Evolutionary conservation across 2,329 filamentous ascomycete species (phyloP).

Genomic region (Mycosphaerella arachidis): DNA sequence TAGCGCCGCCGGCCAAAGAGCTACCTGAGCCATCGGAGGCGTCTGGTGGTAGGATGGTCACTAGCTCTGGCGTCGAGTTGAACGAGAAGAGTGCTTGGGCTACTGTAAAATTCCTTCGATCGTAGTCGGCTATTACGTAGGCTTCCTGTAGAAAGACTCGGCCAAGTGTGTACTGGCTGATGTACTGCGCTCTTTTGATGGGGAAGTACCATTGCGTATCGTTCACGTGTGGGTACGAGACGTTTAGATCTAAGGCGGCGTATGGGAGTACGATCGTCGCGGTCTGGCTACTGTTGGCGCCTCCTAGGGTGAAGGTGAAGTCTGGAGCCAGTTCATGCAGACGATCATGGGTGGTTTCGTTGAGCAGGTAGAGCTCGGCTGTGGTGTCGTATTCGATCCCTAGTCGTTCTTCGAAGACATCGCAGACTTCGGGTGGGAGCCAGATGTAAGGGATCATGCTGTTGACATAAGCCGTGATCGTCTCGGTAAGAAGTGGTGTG

Average conservation of each 20-base stretch:
- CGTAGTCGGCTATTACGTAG: constrained; percentile 15
- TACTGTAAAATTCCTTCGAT: constrained; percentile 8
- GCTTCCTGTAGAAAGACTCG: constrained; percentile 29
- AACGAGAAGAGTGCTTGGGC: constrained; percentile 3
- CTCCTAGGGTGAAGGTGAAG: constrained; percentile 33
- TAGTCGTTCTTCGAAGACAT: constrained; percentile 39
- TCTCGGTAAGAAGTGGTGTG: constrained; percentile 15
- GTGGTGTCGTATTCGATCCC: constrained; percentile 37
- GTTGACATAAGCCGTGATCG: constrained; percentile 34
- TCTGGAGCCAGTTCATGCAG: constrained; percentile 33
- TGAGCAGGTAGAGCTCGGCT: constrained; percentile 39
- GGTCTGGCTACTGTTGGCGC: constrained; percentile 1
- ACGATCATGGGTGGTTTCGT: constrained; percentile 35
- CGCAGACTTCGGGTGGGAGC: constrained; percentile 37
- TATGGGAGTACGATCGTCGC: constrained; percentile 27
- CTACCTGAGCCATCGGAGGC: neutral
- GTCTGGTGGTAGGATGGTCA: constrained; percentile 1
- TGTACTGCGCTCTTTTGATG: constrained; percentile 20
- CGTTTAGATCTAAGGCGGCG: constrained; percentile 27
- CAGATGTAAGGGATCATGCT: constrained; percentile 40
- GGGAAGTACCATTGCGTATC: constrained; percentile 20
- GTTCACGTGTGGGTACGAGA: constrained; percentile 10
- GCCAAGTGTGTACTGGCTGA: constrained; percentile 25
- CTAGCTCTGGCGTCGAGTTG: constrained; percentile 3
- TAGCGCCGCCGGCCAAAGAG: constrained; percentile 9